Evolutionary conservation across 2,329 filamentous ascomycete genomes (phyloP).

Genomic region (Fusarium algeriense): DNA sequence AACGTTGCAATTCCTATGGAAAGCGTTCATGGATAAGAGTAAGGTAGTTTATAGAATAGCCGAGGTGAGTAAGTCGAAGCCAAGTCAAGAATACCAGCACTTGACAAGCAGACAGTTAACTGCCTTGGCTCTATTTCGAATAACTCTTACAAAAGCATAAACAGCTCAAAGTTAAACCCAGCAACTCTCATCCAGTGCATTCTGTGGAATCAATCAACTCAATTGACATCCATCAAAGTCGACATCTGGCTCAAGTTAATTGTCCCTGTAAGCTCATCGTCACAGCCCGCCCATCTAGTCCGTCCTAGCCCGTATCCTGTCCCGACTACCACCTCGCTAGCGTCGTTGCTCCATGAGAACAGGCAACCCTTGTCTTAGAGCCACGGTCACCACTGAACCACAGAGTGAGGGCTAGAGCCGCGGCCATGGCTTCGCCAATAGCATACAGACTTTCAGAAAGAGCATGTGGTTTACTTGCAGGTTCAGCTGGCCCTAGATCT

Average conservation of each 20-base stretch:
- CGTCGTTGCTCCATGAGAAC: conserved; percentile 27
- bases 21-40: not conserved
- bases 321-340: conserved; percentile 39
- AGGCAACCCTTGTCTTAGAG: conserved; percentile 31
- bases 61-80: not conserved
- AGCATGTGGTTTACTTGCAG: conserved; percentile 9
- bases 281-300: conserved; percentile 16
- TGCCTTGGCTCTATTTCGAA: not conserved
- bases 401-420: conserved; percentile 24
- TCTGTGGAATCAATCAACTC: not conserved
- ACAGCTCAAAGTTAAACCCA: not conserved
- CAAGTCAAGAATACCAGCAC: not conserved
- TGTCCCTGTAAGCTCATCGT: conserved; percentile 25
- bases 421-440: conserved; percentile 11
- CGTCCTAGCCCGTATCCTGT: conserved; percentile 33
- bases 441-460: not conserved
- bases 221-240: not conserved
- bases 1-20: not conserved
- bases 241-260: not conserved
- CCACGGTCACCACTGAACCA: conserved; percentile 23
- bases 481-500: conserved; percentile 38
- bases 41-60: not conserved
- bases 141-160: not conserved
- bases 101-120: not conserved
- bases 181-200: not conserved